phyloP scores from a whole-genome alignment of 805 yeast genomes.

The Ogataea neopini region DNA sequence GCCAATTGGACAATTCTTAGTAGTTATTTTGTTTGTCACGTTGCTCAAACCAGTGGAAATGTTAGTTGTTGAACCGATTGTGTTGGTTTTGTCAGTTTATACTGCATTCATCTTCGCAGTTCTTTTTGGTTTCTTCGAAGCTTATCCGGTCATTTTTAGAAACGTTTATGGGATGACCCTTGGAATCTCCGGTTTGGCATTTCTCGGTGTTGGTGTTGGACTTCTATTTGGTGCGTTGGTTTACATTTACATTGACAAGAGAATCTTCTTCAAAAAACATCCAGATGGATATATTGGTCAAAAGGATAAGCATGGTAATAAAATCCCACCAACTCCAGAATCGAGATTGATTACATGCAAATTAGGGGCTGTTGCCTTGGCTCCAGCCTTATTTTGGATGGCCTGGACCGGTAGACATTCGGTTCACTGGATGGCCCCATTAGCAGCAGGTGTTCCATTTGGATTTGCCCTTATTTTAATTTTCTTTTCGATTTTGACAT shows the following conservation, averaged over 20 bases:
- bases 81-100: slow-evolving; percentile 64
- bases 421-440: slow-evolving; percentile 78
- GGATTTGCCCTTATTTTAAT: slow-evolving; percentile 74
- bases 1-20: slow-evolving; percentile 40
- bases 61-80: slow-evolving; percentile 76
- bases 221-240: slow-evolving; percentile 54
- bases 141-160: slow-evolving; percentile 71
- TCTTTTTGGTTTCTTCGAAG: slow-evolving; percentile 77
- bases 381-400: slow-evolving; percentile 74
- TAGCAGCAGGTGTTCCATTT: slow-evolving; percentile 74
- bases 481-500: slow-evolving; percentile 68
- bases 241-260: slow-evolving; percentile 52
- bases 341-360: slow-evolving; percentile 58
- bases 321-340: slow-evolving; percentile 60
- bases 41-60: slow-evolving; percentile 65
- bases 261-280: slow-evolving; percentile 53
- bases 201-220: slow-evolving; percentile 73
- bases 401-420: slow-evolving; percentile 68
- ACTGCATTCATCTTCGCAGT: slow-evolving; percentile 78
- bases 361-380: slow-evolving; percentile 66
- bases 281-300: slow-evolving; percentile 60
- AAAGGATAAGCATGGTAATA: slow-evolving; percentile 58
- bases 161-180: slow-evolving; percentile 59
- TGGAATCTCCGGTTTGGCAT: slow-evolving; percentile 69
- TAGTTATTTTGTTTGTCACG: slow-evolving; percentile 49